Evolutionary conservation across 495 filamentous ascomycete genomes (phyloP).

Genomic region (Xylaria intraflava): DNA sequence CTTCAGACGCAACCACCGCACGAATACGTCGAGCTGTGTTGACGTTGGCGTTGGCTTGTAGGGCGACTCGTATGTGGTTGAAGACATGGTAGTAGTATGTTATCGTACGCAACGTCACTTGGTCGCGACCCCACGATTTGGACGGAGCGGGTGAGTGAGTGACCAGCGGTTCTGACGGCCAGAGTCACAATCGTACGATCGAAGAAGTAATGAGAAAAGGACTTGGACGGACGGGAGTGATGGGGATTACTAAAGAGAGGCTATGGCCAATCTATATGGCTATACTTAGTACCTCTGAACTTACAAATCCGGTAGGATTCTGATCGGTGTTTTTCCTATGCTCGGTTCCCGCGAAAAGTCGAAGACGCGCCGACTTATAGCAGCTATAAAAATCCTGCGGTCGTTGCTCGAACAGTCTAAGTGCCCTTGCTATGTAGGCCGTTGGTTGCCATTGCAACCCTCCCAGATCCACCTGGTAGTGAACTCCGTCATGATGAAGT

Average conservation of each 20-base stretch:
- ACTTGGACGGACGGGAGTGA: neutral
- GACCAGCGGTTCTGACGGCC: neutral
- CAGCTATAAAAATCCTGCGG: too few species aligned
- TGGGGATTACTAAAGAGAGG: neutral
- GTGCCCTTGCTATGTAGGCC: too few species aligned
- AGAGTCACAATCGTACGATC: neutral
- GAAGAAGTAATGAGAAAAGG: neutral
- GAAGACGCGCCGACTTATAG: conserved; percentile 1
- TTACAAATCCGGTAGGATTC: too few species aligned
- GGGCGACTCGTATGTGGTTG: conserved; percentile 1
- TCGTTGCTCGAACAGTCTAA: too few species aligned
- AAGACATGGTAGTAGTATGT: conserved; percentile 1
- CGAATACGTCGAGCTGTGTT: conserved; percentile 11
- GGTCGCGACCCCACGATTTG: neutral
- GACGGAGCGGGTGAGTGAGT: neutral
- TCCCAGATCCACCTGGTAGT: too few species aligned
- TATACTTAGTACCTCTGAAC: neutral
- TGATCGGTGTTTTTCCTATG: neutral
- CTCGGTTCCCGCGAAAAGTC: neutral
- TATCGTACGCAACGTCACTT: neutral
- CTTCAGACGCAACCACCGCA: conserved; percentile 38
- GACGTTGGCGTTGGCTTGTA: conserved; percentile 12
- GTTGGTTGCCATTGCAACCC: too few species aligned
- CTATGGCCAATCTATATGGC: neutral
- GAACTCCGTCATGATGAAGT: neutral